Conservation (phyloP, 164 flowering plant genomes). For the Paratinospora sagittata region DNA sequence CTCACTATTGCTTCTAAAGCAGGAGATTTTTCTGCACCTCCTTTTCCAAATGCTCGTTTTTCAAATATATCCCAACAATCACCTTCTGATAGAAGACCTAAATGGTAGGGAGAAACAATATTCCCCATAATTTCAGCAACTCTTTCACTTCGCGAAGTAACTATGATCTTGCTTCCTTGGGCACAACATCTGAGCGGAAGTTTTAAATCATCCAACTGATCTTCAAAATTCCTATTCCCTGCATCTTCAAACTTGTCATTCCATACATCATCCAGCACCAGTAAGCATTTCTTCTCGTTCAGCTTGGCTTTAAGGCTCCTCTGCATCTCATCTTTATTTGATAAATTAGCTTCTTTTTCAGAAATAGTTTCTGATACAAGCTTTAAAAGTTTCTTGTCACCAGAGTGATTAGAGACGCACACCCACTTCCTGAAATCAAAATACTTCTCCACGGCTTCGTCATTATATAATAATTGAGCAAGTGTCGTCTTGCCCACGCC, state of each 20-base stretch:
- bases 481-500: background rate
- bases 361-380: background rate
- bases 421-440: background rate
- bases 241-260: background rate
- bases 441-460: background rate
- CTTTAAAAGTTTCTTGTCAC: background rate
- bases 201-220: background rate
- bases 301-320: background rate
- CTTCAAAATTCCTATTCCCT: background rate
- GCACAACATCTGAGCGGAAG: background rate
- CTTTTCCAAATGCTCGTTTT: background rate
- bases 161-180: background rate
- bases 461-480: background rate
- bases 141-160: background rate
- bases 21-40: background rate
- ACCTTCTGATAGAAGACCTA: background rate
- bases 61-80: background rate
- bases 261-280: slow-evolving; percentile 2
- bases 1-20: background rate
- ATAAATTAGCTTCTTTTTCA: background rate
- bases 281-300: background rate
- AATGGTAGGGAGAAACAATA: background rate
- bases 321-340: background rate
- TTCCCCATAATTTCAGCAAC: background rate
- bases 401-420: background rate